phyloP scores from a whole-genome alignment of 2,329 filamentous ascomycete species.

The Chaetothyriales sp. region DNA sequence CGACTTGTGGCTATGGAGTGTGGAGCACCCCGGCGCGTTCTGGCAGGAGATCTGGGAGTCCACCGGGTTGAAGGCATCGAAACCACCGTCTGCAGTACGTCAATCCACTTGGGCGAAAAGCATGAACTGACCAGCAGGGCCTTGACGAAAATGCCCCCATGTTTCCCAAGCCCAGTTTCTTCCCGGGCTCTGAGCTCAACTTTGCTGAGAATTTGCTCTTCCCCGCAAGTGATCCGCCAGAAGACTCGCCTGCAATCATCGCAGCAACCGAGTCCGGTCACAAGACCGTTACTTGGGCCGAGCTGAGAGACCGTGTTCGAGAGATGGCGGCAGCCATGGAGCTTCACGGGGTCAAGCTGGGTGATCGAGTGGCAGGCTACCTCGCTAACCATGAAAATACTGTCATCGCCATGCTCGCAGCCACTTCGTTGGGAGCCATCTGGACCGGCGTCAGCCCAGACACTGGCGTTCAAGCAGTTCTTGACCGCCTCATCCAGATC shows the following conservation, averaged over 20 bases:
- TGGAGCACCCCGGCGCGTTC: constrained; percentile 59
- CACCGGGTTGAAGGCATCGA: constrained; percentile 59
- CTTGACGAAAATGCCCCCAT: constrained; percentile 54
- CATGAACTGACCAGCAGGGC: constrained; percentile 37
- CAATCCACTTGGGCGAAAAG: not conserved
- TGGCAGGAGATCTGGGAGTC: constrained; percentile 81
- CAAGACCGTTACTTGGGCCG: constrained; percentile 59
- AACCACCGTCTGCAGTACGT: constrained; percentile 35
- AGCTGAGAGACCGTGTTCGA: constrained; percentile 65
- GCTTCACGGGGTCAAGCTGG: constrained; percentile 47
- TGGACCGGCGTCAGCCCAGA: constrained; percentile 93
- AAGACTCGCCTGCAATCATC: constrained; percentile 56
- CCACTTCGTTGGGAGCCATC: constrained; percentile 68
- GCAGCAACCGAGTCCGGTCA: constrained; percentile 62
- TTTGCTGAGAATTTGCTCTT: constrained; percentile 93
- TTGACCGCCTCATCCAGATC: constrained; percentile 79
- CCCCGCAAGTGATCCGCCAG: constrained; percentile 46
- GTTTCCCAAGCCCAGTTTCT: constrained; percentile 81
- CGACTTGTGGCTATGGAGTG: constrained; percentile 74
- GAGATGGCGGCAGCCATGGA: constrained; percentile 58
- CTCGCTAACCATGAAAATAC: constrained; percentile 83
- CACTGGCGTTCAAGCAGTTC: constrained; percentile 76
- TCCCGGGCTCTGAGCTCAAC: constrained; percentile 64
- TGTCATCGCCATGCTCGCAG: constrained; percentile 73
- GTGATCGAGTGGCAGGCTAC: constrained; percentile 55